Evolutionary conservation across 345 rosid genomes (phyloP).

Genomic region (Kernera saxatilis): DNA sequence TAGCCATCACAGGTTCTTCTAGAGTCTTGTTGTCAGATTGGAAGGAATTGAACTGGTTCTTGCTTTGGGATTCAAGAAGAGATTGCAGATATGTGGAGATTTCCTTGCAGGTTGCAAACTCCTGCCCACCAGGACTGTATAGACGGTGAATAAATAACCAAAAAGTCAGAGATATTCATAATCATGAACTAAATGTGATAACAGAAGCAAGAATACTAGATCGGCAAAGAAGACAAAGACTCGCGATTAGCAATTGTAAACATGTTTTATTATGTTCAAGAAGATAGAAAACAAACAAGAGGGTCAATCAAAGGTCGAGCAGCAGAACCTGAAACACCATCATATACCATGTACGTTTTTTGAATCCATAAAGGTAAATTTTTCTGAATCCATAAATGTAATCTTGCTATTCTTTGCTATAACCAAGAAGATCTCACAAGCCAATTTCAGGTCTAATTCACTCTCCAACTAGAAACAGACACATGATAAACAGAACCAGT

Average conservation of each 20-base stretch:
- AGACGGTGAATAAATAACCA: not conserved
- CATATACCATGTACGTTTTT: not conserved
- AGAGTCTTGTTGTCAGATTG: slow-evolving; percentile 18
- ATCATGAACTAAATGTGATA: not conserved
- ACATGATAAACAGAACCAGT: slow-evolving; percentile 1
- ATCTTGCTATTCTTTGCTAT: not conserved
- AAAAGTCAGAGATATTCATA: not conserved
- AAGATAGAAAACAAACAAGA: not conserved
- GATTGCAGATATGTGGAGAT: slow-evolving; percentile 50
- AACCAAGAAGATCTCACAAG: not conserved
- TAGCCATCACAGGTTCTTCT: not conserved
- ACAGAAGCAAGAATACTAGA: not conserved
- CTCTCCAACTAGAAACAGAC: not conserved
- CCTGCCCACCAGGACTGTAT: slow-evolving; percentile 69
- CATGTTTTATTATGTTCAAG: not conserved
- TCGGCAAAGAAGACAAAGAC: not conserved
- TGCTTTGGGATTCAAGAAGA: slow-evolving; percentile 27
- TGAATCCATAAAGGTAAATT: not conserved
- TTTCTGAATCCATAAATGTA: not conserved
- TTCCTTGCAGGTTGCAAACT: slow-evolving; percentile 71
- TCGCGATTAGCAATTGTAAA: not conserved
- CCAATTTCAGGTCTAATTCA: not conserved
- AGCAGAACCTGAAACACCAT: not conserved
- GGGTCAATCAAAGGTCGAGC: not conserved
- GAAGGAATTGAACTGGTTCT: slow-evolving; percentile 23